These are phyloP conservation scores for Lachnellula willkommii DNA, from an alignment of 2,329 filamentous ascomycete species.

Conservation along the genomic window DNA sequence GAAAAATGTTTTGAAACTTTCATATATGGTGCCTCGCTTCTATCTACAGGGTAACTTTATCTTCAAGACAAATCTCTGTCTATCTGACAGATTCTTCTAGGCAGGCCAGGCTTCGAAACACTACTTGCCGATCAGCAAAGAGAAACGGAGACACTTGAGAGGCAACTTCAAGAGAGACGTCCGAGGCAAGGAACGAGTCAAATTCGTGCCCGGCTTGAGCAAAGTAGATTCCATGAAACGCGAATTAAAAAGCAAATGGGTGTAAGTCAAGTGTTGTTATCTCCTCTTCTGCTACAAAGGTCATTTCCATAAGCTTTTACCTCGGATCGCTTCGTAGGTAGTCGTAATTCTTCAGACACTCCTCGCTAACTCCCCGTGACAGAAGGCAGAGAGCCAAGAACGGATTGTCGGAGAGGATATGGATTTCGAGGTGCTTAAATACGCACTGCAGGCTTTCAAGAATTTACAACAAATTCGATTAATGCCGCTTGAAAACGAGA, in stretches of 20 bases:
- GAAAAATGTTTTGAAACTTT: slow-evolving; percentile 52
- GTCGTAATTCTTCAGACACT: background rate
- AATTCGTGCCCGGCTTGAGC: background rate
- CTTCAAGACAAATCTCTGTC: background rate
- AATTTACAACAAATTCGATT: slow-evolving; percentile 60
- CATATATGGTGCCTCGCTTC: slow-evolving; percentile 55
- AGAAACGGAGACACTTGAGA: slow-evolving; percentile 1
- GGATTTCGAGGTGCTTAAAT: slow-evolving; percentile 19
- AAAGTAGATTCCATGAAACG: background rate
- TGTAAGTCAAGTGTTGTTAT: background rate
- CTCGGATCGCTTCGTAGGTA: background rate
- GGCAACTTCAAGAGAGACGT: slow-evolving; percentile 6
- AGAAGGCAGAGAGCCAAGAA: slow-evolving; percentile 22
- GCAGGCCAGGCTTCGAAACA: background rate
- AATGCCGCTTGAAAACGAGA: slow-evolving; percentile 54
- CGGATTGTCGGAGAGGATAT: slow-evolving; percentile 18
- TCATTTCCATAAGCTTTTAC: no score
- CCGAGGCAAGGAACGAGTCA: background rate
- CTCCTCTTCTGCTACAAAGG: background rate
- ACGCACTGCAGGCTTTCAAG: slow-evolving; percentile 43
- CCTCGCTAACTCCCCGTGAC: slow-evolving; percentile 3
- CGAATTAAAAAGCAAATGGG: background rate
- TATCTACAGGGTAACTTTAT: slow-evolving; percentile 44
- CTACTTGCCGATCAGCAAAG: slow-evolving; percentile 7
- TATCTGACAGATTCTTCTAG: slow-evolving; percentile 5